Evolutionary conservation across 2,329 filamentous ascomycete genomes (phyloP).

Genomic region (Phaeosphaeria sp.): DNA sequence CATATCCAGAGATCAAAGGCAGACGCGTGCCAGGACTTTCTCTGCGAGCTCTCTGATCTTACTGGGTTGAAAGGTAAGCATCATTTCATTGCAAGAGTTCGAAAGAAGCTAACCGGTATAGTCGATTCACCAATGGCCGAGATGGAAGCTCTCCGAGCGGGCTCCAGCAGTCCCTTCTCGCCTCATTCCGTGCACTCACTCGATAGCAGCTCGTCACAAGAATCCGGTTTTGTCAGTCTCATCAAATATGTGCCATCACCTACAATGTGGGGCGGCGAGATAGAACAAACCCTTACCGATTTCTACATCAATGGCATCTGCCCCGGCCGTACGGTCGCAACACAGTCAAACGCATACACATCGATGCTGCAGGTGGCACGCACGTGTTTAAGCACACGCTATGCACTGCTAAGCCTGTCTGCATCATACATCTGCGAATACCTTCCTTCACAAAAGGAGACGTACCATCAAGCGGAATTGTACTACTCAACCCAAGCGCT

Average conservation of each 20-base stretch:
- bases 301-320: slow-evolving; percentile 43
- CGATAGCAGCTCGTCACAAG: slow-evolving; percentile 33
- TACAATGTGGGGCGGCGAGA: slow-evolving; percentile 25
- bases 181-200: slow-evolving; percentile 31
- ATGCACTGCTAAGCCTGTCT: slow-evolving; percentile 39
- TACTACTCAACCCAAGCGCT: slow-evolving; percentile 43
- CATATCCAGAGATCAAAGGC: slow-evolving; percentile 42
- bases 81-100: background rate
- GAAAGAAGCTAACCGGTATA: slow-evolving; percentile 21
- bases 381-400: slow-evolving; percentile 37
- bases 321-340: slow-evolving; percentile 36
- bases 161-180: slow-evolving; percentile 35
- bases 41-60: slow-evolving; percentile 41
- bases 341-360: slow-evolving; percentile 35
- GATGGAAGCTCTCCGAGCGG: slow-evolving; percentile 28
- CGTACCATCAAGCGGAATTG: slow-evolving; percentile 39
- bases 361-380: slow-evolving; percentile 31
- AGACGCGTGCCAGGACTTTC: slow-evolving; percentile 43
- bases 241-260: slow-evolving; percentile 37
- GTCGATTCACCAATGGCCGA: slow-evolving; percentile 36
- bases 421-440: slow-evolving; percentile 42
- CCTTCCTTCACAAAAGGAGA: slow-evolving; percentile 33
- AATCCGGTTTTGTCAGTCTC: slow-evolving; percentile 30
- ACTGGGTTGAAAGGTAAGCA: slow-evolving; percentile 36
- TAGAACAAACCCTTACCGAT: slow-evolving; percentile 38